Base-by-base conservation (phyloP, 208 protist species). In the Crithidia brevicula region DNA sequence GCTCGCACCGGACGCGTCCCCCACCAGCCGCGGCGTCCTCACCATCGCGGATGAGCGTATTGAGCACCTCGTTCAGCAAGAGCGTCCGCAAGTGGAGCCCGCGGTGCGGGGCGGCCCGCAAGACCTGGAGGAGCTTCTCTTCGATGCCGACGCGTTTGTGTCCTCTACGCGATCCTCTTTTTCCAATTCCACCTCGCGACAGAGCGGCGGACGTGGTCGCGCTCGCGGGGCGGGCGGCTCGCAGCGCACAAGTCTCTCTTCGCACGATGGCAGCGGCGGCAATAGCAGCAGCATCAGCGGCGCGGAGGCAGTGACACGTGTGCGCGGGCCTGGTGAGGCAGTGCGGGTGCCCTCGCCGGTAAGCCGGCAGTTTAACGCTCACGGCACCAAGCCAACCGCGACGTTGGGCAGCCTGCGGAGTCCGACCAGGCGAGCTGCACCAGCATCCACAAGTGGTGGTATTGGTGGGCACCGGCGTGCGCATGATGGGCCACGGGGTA, bases 51-150 rank as follows among this genome's bases (percentile, higher is more conserved):
- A 91, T 49, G 77, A 75, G 16, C 86, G 81, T 40, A 81, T 72
- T 5, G 72, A 83, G 72, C 50, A 59, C 15, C 77, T 96, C 9
- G 77, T 96, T 31, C 70, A 78, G 67, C 67, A 81, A 46, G 88
- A 96, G 56, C 59, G 58, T 25, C 52, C 51, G 51, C 72, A 83
- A 42, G 59, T 93, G 6, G 66, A 82, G 53, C 62, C 23, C 20
- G 66, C 75, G 6, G 51, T 81, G 22, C 31, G 81, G 22, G 72
- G 72, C 16, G 74, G 77, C 31, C 79, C 84, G 23, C 72, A 69
- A 15, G 72, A 74, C 20, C 67, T 92, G 1, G 82, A 89, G 53
- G 50, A 64, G 42, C 50, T 82, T 15, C 59, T 92, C 20, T 92
- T 92, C 54, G 82, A 84, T 54, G 66, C 53, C 6, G 68, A 80